Conservation (phyloP, 2,329 filamentous ascomycete species). For the Claviceps fusiformis region DNA sequence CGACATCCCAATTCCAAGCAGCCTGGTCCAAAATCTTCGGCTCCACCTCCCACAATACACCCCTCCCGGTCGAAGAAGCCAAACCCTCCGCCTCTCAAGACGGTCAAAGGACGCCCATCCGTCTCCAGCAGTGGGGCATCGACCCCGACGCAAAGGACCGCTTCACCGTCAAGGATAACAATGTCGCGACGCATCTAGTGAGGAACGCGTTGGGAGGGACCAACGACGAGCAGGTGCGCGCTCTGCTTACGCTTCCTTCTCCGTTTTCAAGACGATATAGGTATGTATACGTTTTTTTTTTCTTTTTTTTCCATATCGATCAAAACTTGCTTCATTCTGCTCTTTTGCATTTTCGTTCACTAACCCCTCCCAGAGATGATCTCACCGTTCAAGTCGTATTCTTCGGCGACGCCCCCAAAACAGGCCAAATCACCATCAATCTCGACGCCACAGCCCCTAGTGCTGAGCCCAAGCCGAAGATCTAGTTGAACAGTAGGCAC, state of each 20-base stretch:
- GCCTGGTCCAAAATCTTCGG: constrained; percentile 55
- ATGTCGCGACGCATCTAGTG: constrained; percentile 88
- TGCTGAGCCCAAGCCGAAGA: constrained; percentile 23
- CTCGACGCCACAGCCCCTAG: constrained; percentile 62
- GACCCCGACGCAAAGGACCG: constrained; percentile 58
- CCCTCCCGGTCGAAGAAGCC: constrained; percentile 64
- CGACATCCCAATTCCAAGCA: constrained; percentile 52
- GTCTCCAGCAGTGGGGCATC: constrained; percentile 83
- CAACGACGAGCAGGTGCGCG: constrained; percentile 86
- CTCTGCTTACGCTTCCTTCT: constrained; percentile 77
- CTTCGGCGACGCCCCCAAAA: constrained; percentile 71
- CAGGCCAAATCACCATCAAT: constrained; percentile 70
- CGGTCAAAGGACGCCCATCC: constrained; percentile 77
- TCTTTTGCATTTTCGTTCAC: neutral
- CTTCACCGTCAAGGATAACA: constrained; percentile 93
- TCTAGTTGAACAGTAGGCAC: constrained; percentile 15
- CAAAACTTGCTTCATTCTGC: too few species aligned
- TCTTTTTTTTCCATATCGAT: too few species aligned
- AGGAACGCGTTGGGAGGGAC: constrained; percentile 89
- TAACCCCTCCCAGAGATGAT: constrained; percentile 53
- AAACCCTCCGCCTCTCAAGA: constrained; percentile 26
- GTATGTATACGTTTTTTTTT: constrained; percentile 28
- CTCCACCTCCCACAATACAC: constrained; percentile 22
- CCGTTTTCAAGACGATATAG: constrained; percentile 86
- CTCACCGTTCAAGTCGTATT: constrained; percentile 97